Base-by-base conservation (phyloP, 257 asterid species). In the Voacanga thouarsii region DNA sequence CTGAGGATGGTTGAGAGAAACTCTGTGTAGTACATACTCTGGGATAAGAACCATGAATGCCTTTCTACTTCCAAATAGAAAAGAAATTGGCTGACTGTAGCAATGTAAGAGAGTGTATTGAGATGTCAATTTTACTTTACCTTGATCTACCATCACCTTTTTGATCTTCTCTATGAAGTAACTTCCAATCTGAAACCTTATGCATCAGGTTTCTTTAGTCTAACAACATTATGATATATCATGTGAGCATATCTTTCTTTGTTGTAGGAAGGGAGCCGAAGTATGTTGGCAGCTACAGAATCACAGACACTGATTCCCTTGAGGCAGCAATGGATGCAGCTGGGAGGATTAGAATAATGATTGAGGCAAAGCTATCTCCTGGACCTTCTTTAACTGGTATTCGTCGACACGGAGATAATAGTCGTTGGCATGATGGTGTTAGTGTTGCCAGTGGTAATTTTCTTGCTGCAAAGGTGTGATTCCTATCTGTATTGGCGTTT, bases 331-430 rank as follows among this genome's bases (percentile, higher is more conserved):
- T 89, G 89, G 91, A 90, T 87, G 96, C 99, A 33, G 89, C 97
- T 1, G 98, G 97, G 72, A 90, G 92, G 80, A 92, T 89, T 78
- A 92, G 91, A 43, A 87, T 88, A 64, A 81, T 92, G 90, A 78
- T 96, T 55, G 97, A 96, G 86, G 94, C 98, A 26, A 96, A 90
- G 86, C 84, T 96, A 61, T 96, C 99, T 19, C 97, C 97, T 28
- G 96, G 98, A 51, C 99, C 99, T 78, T 93, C 99, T 78, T 88
- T 96, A 77, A 87, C 88, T 81, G 96, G 94, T 26, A 75, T 88
- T 64, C 96, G 97, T 44, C 90, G 99, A 39, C 98, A 96, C 78
- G 99, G 97, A 56, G 94, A 93, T 55, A 96, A 89, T 76, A 86
- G 92, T 26, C 93, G 96, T 37, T 86, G 85, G 95, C 85, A 93